phyloP scores from a whole-genome alignment of 2,329 filamentous ascomycete genomes.

The Colletotrichum agaves region DNA sequence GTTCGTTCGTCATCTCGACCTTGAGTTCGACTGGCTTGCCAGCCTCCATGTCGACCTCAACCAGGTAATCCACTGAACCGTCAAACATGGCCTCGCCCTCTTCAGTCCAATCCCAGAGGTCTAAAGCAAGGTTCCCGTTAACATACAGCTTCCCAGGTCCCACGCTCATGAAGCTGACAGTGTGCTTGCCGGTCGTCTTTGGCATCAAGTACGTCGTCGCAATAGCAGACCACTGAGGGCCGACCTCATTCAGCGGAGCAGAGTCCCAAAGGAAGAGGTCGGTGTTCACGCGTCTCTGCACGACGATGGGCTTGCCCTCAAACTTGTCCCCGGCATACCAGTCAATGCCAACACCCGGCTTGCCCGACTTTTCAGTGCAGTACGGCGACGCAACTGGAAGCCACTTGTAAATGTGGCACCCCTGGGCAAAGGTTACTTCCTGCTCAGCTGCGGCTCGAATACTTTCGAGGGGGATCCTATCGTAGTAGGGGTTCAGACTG shows the following conservation, averaged over 20 bases:
- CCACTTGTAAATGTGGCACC: constrained; percentile 74
- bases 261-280: constrained; percentile 79
- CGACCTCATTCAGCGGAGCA: constrained; percentile 67
- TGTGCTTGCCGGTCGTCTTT: constrained; percentile 69
- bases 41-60: constrained; percentile 68
- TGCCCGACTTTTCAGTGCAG: constrained; percentile 65
- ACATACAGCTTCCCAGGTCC: constrained; percentile 72
- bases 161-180: constrained; percentile 74
- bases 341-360: constrained; percentile 71
- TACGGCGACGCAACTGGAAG: constrained; percentile 70
- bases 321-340: constrained; percentile 74
- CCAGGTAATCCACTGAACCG: constrained; percentile 71
- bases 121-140: constrained; percentile 67
- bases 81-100: constrained; percentile 79
- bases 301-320: constrained; percentile 64
- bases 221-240: constrained; percentile 72
- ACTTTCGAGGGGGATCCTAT: constrained; percentile 71
- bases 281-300: constrained; percentile 70
- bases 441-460: constrained; percentile 65
- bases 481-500: constrained; percentile 76
- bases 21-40: constrained; percentile 69
- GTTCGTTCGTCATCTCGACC: constrained; percentile 74
- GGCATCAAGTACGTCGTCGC: constrained; percentile 70
- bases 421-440: constrained; percentile 68
- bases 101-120: constrained; percentile 77